Evolutionary conservation across 139 green algal species (phyloP).

Genomic region (Zygnema cylindricum): DNA sequence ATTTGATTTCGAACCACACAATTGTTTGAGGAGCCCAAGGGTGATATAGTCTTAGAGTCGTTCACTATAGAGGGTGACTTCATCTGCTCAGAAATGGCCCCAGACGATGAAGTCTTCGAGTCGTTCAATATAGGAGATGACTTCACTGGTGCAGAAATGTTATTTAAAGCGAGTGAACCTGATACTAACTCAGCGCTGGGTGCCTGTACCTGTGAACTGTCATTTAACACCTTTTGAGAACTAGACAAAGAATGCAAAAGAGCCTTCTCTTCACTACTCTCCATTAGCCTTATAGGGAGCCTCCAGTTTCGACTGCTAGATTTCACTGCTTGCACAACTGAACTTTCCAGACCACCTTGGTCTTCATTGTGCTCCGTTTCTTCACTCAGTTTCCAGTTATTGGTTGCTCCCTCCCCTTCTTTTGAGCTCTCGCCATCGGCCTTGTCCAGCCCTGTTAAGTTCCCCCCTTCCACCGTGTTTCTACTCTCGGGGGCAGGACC

Average conservation of each 20-base stretch:
- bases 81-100: neutral
- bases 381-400: neutral
- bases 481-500: neutral
- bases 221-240: neutral
- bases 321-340: neutral
- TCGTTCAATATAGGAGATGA: neutral
- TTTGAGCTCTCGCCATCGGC: neutral
- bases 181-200: neutral
- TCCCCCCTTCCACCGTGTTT: neutral
- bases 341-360: neutral
- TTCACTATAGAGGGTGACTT: neutral
- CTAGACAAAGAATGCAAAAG: neutral
- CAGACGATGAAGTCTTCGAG: neutral
- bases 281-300: neutral
- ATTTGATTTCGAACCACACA: neutral
- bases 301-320: neutral
- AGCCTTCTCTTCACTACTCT: neutral
- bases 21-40: neutral
- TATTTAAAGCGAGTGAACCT: neutral
- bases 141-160: neutral
- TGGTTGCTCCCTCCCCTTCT: neutral
- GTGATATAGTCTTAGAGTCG: neutral
- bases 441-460: neutral
- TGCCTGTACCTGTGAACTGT: neutral
- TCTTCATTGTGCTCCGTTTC: neutral